Evolutionary conservation across 164 flowering plant species (phyloP).

Genomic region (Aristolochia fimbriata): DNA sequence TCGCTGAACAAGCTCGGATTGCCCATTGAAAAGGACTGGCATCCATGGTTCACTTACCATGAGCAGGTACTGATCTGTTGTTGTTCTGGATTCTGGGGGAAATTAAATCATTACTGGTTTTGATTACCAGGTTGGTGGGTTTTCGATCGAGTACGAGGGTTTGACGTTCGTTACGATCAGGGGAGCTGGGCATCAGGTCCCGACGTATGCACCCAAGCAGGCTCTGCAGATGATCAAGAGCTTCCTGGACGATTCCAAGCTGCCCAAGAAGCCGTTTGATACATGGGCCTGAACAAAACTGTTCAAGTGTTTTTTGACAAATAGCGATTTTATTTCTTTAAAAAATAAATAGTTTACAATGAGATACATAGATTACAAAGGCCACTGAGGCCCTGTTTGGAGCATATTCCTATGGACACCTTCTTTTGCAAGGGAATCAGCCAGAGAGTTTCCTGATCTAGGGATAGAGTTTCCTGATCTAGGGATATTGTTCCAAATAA

Average conservation of each 20-base stretch:
- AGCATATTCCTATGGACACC: too few relatives aligned
- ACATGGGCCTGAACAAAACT: background rate
- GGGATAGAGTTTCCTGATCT: too few relatives aligned
- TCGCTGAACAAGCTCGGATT: slow-evolving; percentile 19
- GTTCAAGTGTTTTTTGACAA: too few relatives aligned
- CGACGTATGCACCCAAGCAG: slow-evolving; percentile 26
- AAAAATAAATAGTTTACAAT: too few relatives aligned
- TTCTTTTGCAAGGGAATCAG: too few relatives aligned
- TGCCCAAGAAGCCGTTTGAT: background rate
- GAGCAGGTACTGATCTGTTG: slow-evolving; percentile 30
- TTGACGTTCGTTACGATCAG: slow-evolving; percentile 38
- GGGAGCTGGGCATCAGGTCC: slow-evolving; percentile 40
- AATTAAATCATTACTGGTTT: too few relatives aligned
- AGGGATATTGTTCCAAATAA: too few relatives aligned
- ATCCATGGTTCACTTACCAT: slow-evolving; percentile 31
- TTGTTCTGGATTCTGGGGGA: too few relatives aligned
- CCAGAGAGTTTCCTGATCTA: too few relatives aligned
- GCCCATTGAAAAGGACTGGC: slow-evolving; percentile 16
- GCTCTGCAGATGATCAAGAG: slow-evolving; percentile 16
- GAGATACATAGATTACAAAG: too few relatives aligned
- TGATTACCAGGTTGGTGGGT: slow-evolving; percentile 18
- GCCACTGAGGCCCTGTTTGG: too few relatives aligned
- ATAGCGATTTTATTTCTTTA: too few relatives aligned
- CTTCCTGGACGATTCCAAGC: background rate
- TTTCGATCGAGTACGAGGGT: slow-evolving; percentile 30